Base-by-base conservation (phyloP, 129 eudicot species). In the Tanacetum coccineum region DNA sequence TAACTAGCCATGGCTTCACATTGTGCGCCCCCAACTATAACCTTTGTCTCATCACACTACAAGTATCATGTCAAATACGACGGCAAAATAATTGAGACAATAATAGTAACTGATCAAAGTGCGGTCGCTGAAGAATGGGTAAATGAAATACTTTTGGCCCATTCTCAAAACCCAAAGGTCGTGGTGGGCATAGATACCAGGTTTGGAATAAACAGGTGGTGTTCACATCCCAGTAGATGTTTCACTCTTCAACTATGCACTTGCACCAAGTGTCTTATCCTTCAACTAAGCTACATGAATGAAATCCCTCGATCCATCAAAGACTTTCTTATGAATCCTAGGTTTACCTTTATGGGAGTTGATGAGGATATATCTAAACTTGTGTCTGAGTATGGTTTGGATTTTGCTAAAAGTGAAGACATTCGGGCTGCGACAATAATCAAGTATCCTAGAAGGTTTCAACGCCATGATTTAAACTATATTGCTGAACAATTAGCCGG, bases 101-200 rank as follows among this genome's bases (percentile, higher is more conserved):
- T 81, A 40, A 82, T 81, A 0, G 80, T 90, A 63, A 84, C 95
- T 5, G 62, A 68, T 80, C 68, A 75, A 51, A 70, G 91, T 3
- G 68, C 76, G 2, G 52, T 45, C 42, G 50, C 73, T 4, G 32
- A 75, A 0, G 67, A 63, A 69, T 84, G 91, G 95, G 64, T 80
- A 15, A 9, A 7, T 0, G 74, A 68, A 6, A 76, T 86, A 62
- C 18, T 18, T 2, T 22, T 59, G 39, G 17, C 62, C 18, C 63
- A 80, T n/a, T 62, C 52, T 25, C 44, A 45, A 49, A 14, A 25
- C 15, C 53, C 70, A 18, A 74, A 62, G 9, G 81, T 79, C 17
- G 87, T 86, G 7, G 97, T 86, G 0, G 97, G 97, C 3, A 62
- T 90, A 3, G 91, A 90, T 63, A 64, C 74, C 0, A 89, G 84